A percentile compares a stretch with the other conserved stretches of the same genome.
Conservation (phyloP, 768 basidiomycete genomes). For the Tephrocybe sp. region DNA sequence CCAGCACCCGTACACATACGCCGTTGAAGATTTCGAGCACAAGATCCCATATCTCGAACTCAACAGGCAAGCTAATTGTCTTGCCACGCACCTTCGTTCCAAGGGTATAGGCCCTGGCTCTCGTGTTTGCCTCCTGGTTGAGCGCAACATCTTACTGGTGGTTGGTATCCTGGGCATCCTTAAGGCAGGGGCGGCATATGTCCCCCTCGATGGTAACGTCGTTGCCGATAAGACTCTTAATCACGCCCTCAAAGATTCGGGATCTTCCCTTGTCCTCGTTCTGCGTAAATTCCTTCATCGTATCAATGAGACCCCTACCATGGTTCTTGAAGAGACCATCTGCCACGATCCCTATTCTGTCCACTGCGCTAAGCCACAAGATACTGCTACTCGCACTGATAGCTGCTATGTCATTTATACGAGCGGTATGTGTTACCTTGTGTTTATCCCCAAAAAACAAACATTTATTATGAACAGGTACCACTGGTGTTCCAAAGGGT, state of each 20-base stretch:
- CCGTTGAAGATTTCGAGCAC: conserved; percentile 47
- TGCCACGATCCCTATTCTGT: conserved; percentile 22
- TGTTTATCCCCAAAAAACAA: background rate
- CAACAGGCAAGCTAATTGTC: conserved; percentile 41
- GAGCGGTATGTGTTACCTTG: conserved; percentile 38
- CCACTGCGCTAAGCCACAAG: conserved; percentile 34
- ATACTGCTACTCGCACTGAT: conserved; percentile 35
- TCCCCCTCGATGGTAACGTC: conserved; percentile 55
- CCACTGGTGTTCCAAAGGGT: conserved; percentile 60
- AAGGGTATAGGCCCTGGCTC: conserved; percentile 43
- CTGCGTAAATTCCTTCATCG: conserved; percentile 39
- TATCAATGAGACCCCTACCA: conserved; percentile 4
- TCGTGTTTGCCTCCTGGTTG: conserved; percentile 52
- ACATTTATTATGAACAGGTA: conserved; percentile 31
- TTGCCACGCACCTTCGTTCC: conserved; percentile 39
- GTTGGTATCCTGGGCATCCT: conserved; percentile 53
- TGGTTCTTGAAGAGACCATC: conserved; percentile 24
- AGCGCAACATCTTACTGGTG: conserved; percentile 51
- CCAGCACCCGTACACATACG: conserved; percentile 34
- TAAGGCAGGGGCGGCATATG: conserved; percentile 56
- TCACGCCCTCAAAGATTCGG: conserved; percentile 47
- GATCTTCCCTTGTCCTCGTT: conserved; percentile 37
- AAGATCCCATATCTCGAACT: conserved; percentile 50
- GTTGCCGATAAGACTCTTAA: conserved; percentile 50
- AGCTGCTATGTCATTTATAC: conserved; percentile 60